Percentiles rank a stretch among this genome's conserved stretches.
Conservation (phyloP, 78 protist genomes). For the Cavenderia fasciculata region DNA sequence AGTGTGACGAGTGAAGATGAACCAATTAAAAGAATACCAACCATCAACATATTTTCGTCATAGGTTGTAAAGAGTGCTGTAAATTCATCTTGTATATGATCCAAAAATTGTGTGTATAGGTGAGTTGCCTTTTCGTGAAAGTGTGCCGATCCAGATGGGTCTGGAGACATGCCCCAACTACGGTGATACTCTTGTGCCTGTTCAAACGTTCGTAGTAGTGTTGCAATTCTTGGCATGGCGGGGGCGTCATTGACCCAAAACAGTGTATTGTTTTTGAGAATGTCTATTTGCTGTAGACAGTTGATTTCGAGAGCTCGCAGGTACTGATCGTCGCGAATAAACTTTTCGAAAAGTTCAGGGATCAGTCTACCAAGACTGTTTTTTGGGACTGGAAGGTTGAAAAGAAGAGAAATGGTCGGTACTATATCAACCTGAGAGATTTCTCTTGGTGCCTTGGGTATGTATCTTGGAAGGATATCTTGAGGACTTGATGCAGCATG, state of each 20-base stretch:
- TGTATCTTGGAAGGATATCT: constrained; percentile 13
- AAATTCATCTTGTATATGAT: constrained; percentile 21
- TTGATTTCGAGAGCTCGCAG: constrained; percentile 68
- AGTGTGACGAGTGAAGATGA: constrained; percentile 63
- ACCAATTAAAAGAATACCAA: constrained; percentile 57
- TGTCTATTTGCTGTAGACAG: constrained; percentile 68
- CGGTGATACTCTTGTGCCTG: constrained; percentile 68
- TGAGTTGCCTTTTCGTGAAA: constrained; percentile 47
- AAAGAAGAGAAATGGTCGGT: constrained; percentile 85
- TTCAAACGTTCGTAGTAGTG: not conserved
- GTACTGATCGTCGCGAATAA: constrained; percentile 42
- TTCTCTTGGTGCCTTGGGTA: constrained; percentile 18
- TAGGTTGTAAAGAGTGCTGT: constrained; percentile 16
- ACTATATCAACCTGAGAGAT: constrained; percentile 86
- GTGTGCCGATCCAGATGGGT: constrained; percentile 36
- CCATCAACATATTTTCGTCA: constrained; percentile 37
- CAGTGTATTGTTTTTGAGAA: constrained; percentile 41
- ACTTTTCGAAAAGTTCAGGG: constrained; percentile 59
- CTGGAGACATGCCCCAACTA: constrained; percentile 34
- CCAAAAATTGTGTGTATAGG: constrained; percentile 26
- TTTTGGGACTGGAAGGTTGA: constrained; percentile 85
- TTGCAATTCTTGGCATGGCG: constrained; percentile 4
- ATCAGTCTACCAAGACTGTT: constrained; percentile 77
- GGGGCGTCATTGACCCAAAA: constrained; percentile 63
- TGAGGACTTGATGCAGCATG: not conserved